Evolutionary conservation across 768 basidiomycete species (phyloP), one percentile per base, ranked within the genome.

Genomic region (Boletus patriciae): DNA sequence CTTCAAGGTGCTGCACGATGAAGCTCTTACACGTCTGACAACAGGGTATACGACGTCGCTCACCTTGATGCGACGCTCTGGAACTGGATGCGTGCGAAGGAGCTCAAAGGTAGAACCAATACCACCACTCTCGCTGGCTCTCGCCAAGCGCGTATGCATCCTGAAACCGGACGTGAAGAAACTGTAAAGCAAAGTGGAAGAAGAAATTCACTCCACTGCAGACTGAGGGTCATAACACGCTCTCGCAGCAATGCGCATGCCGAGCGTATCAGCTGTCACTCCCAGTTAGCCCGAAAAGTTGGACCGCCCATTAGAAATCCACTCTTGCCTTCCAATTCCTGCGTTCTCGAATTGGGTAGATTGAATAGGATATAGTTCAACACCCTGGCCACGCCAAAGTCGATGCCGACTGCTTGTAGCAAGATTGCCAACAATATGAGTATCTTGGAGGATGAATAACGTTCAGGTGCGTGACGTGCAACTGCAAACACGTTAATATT

Each of bases 191-290:
- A 4, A 46, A 21, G 18, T 10, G 3, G 6, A 34, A 21, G 12
- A 38, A 25, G 16, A 42, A 50, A 54, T 27, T 62, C 64, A 94
- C 92, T 80, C 78, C 13, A 89, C 84, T 4, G 91, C 82, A 21
- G 86, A 89, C 18, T 70, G 74, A 0, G 95, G 94, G 66, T 98
- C 82, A 68, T 84, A 98, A 73, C 95, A 98, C 0, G 94, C 95
- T 62, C 79, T 81, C 48, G 92, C 80, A 75, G 88, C 88, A 27
- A 98, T 77, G 7, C 80, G 79, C 45, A 98, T 70, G 9, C 96
- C 95, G 49, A 98, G 88, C 29, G 83, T 79, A 68, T 98, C 95
- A 37, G 95, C 95, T 92, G 60, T 16, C 34, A 46, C 16, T 16
- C 33, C 37, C 12, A 25, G 19, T 57, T 7, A 67, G 58, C n/a